Percentiles rank a stretch among this genome's conserved stretches.
These are phyloP conservation scores for Lecanicillium sp. DNA, from an alignment of 2,329 filamentous ascomycete genomes.

Conservation along the genomic window DNA sequence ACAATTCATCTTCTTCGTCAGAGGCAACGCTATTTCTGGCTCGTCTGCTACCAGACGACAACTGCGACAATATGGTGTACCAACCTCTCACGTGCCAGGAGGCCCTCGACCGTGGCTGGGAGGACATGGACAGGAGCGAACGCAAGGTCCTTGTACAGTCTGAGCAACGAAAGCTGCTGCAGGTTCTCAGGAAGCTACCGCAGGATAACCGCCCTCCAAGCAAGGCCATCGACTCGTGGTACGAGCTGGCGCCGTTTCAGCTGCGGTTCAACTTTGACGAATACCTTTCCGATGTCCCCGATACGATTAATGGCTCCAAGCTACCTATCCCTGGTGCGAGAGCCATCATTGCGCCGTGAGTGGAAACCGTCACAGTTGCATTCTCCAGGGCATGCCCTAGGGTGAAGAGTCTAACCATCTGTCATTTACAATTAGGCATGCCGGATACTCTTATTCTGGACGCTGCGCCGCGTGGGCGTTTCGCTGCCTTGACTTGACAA, in stretches of 20 bases:
- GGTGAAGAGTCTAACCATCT: too few species aligned
- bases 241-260: slow-evolving; percentile 51
- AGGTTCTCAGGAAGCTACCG: not conserved
- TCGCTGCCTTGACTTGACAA: slow-evolving; percentile 74
- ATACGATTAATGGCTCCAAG: slow-evolving; percentile 45
- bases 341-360: slow-evolving; percentile 89
- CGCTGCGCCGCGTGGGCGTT: slow-evolving; percentile 92
- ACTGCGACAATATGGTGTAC: too few species aligned
- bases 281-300: slow-evolving; percentile 67
- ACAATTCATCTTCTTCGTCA: too few species aligned
- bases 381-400: too few species aligned
- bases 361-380: slow-evolving; percentile 10
- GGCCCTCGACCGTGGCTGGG: slow-evolving; percentile 4
- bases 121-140: slow-evolving; percentile 4
- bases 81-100: slow-evolving; percentile 6
- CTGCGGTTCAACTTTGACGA: slow-evolving; percentile 64
- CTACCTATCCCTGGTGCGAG: slow-evolving; percentile 69
- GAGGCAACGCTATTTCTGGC: too few species aligned
- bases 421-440: slow-evolving; percentile 68
- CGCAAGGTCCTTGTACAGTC: slow-evolving; percentile 1
- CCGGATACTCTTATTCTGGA: slow-evolving; percentile 88
- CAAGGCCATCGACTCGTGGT: slow-evolving; percentile 81
- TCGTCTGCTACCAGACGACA: too few species aligned
- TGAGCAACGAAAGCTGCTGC: slow-evolving; percentile 6
- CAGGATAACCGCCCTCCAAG: slow-evolving; percentile 40